A percentile compares a stretch with the other conserved stretches of the same genome.
These are phyloP conservation scores for Lichtheimia hyalospora DNA, from an alignment of 371 early-diverging fungal species.

Conservation along the genomic window DNA sequence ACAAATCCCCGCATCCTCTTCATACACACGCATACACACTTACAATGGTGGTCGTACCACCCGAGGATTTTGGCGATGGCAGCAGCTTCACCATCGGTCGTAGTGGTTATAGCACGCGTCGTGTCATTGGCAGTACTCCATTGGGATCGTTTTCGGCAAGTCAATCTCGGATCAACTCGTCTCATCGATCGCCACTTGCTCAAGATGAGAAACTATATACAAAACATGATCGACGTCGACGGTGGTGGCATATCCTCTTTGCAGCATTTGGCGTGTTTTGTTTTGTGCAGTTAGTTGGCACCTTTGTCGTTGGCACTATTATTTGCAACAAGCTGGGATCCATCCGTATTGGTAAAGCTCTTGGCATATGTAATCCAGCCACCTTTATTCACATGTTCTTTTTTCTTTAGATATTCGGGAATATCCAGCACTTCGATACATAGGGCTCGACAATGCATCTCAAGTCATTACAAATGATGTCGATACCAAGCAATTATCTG, in stretches of 20 bases:
- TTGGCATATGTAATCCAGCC: slow-evolving; percentile 8
- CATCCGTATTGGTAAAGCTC: slow-evolving; percentile 53
- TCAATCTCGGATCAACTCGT: too few species aligned
- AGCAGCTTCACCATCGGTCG: too few species aligned
- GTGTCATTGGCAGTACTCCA: too few species aligned
- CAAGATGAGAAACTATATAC: not conserved
- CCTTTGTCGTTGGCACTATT: slow-evolving; percentile 36
- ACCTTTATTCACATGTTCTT: not conserved
- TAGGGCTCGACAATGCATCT: slow-evolving; percentile 37
- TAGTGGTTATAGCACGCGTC: too few species aligned
- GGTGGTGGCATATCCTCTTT: slow-evolving; percentile 55
- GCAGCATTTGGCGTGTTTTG: slow-evolving; percentile 35
- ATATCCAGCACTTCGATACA: slow-evolving; percentile 52
- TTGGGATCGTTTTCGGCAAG: too few species aligned
- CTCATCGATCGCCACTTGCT: too few species aligned
- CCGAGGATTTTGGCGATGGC: too few species aligned
- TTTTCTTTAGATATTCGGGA: slow-evolving; percentile 26
- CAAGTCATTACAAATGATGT: slow-evolving; percentile 5
- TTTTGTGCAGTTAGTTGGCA: slow-evolving; percentile 31
- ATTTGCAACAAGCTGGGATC: slow-evolving; percentile 41
- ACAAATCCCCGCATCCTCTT: too few species aligned
- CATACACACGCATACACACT: too few species aligned
- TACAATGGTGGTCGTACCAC: too few species aligned
- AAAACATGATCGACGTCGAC: slow-evolving; percentile 36
- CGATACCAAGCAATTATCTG: slow-evolving; percentile 35